Percentiles rank a stretch among this genome's conserved stretches.
Conservation (phyloP, 1,284 basidiomycete genomes). For the Bothia castanella region DNA sequence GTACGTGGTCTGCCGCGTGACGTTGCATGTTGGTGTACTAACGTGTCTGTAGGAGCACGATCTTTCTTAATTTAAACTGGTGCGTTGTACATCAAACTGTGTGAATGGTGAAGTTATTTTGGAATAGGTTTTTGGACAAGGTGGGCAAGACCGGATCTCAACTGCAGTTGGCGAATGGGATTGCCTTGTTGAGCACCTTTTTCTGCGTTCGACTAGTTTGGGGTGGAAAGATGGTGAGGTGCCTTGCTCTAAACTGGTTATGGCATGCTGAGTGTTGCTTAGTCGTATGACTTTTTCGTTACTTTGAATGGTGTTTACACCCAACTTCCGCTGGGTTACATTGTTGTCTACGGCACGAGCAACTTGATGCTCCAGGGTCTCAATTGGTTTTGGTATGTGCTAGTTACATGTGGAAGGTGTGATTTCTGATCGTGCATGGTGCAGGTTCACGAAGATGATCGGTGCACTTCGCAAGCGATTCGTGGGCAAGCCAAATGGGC, state of each 20-base stretch:
- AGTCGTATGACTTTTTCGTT: constrained; percentile 62
- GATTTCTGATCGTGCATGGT: constrained; percentile 2
- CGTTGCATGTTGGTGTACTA: constrained; percentile 6
- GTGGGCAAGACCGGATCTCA: constrained; percentile 61
- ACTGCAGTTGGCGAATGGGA: constrained; percentile 63
- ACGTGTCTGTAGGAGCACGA: constrained; percentile 53
- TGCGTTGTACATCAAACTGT: constrained; percentile 25
- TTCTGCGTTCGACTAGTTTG: constrained; percentile 61
- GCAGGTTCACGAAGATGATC: constrained; percentile 69
- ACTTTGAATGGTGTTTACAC: constrained; percentile 49
- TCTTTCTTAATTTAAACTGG: constrained; percentile 78
- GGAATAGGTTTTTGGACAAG: constrained; percentile 68
- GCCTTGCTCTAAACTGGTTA: background rate
- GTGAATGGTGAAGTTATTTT: constrained; percentile 1
- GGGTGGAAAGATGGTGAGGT: constrained; percentile 58
- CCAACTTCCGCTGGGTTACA: constrained; percentile 46
- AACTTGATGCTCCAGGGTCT: constrained; percentile 61
- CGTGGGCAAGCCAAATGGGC: constrained; percentile 13
- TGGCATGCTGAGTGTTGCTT: constrained; percentile 9
- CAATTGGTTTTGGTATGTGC: constrained; percentile 67
- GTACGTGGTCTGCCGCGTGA: constrained; percentile 36
- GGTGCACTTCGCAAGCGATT: constrained; percentile 55
- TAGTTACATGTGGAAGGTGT: background rate
- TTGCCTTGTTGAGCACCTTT: constrained; percentile 59
- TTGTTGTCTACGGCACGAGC: constrained; percentile 49